Conservation (phyloP, 306 rosid genomes). For the Cicer yamashitae region DNA sequence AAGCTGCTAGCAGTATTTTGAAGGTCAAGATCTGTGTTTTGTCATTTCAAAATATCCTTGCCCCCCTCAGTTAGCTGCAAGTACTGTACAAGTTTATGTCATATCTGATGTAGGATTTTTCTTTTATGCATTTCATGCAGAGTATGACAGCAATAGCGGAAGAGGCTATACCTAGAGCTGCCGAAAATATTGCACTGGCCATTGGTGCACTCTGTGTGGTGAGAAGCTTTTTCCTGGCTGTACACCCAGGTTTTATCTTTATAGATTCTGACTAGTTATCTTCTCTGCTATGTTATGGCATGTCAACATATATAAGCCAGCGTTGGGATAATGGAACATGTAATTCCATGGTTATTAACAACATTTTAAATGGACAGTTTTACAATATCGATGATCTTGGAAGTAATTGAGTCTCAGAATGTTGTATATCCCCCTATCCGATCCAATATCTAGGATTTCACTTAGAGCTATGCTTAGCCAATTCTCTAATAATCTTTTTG, state of each 20-base stretch:
- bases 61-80: conserved; percentile 25
- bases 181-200: conserved; percentile 95
- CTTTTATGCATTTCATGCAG: conserved; percentile 53
- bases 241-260: conserved; percentile 24
- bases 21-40: conserved; percentile 60
- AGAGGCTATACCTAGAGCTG: conserved; percentile 87
- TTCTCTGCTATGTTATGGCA: conserved; percentile 31
- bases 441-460: conserved; percentile 17
- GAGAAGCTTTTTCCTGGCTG: conserved; percentile 50
- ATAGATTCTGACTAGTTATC: conserved; percentile 35
- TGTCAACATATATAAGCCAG: conserved; percentile 21
- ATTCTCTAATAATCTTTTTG: conserved; percentile 38
- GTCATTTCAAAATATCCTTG: conserved; percentile 38
- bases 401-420: conserved; percentile 39
- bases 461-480: conserved; percentile 32
- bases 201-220: conserved; percentile 91
- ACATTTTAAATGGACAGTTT: conserved; percentile 24
- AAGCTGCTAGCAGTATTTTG: conserved; percentile 79
- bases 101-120: conserved; percentile 45
- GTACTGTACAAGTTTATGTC: conserved; percentile 29
- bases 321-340: conserved; percentile 33
- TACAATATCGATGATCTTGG: conserved; percentile 39
- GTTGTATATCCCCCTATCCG: conserved; percentile 1
- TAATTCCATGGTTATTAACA: conserved; percentile 28
- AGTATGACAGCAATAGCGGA: conserved; percentile 66